Percentiles rank a stretch among this genome's conserved stretches.
Conservation (phyloP, 306 rosid species). For the Trifolium fragiferum region DNA sequence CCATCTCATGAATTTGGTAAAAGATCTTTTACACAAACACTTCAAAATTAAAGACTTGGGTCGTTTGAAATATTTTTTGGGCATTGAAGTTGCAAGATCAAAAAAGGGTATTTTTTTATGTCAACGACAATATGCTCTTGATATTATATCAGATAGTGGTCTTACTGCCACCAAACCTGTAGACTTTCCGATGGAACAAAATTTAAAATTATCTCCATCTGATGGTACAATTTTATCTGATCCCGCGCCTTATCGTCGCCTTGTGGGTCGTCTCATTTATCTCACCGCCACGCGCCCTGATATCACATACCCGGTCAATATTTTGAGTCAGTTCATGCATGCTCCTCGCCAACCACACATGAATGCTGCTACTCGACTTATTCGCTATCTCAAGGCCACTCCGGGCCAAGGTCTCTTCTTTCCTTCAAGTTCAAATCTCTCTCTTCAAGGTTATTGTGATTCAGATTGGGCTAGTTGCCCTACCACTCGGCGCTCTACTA, state of each 20-base stretch:
- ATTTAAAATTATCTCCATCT: no score
- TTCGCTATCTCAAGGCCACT: neutral
- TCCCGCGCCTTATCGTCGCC: neutral
- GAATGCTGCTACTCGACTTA: neutral
- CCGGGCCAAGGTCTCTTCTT: neutral
- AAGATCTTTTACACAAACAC: no score
- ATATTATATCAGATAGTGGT: no score
- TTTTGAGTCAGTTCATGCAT: constrained; percentile 14
- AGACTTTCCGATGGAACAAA: no score
- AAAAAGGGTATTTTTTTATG: no score
- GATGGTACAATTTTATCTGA: neutral
- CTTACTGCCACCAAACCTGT: no score
- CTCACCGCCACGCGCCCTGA: neutral
- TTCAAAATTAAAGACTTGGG: no score
- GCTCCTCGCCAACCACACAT: neutral
- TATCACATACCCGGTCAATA: neutral
- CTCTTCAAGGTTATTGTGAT: neutral
- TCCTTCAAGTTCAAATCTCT: neutral
- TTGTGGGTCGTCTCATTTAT: neutral
- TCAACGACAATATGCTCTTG: no score
- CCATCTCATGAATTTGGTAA: no score
- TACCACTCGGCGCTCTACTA: neutral
- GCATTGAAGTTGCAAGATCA: no score
- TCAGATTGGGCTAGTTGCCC: neutral
- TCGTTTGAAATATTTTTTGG: no score